These are phyloP conservation scores for Celoporthe dispersa DNA, from an alignment of 2,329 filamentous ascomycete genomes.

Conservation along the genomic window DNA sequence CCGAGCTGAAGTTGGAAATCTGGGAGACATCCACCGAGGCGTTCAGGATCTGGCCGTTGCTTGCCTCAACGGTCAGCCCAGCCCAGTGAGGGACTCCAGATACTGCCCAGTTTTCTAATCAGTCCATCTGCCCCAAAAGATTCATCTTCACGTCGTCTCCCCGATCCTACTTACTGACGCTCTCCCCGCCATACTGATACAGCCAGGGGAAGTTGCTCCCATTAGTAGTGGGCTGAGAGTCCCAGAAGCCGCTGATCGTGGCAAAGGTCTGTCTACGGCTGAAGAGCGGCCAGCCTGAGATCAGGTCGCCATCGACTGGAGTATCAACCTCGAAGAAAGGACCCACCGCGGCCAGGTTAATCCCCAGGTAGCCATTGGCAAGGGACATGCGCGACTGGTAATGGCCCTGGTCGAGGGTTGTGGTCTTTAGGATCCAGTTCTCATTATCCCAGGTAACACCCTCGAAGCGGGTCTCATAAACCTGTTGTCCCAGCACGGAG, in stretches of 20 bases:
- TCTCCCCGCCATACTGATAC: slow-evolving; percentile 63
- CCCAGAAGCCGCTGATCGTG: slow-evolving; percentile 70
- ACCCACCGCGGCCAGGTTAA: slow-evolving; percentile 36
- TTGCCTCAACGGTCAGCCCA: slow-evolving; percentile 50
- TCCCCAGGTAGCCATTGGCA: slow-evolving; percentile 38
- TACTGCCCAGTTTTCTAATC: slow-evolving; percentile 38
- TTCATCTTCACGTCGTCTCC: background rate
- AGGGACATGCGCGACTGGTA: slow-evolving; percentile 38
- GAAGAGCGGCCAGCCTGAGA: slow-evolving; percentile 71
- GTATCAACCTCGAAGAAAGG: slow-evolving; percentile 37
- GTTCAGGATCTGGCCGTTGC: slow-evolving; percentile 59
- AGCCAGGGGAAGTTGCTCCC: slow-evolving; percentile 70
- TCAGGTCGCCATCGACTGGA: slow-evolving; percentile 36
- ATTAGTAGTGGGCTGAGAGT: slow-evolving; percentile 61
- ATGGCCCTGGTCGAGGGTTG: slow-evolving; percentile 34
- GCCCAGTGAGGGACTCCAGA: slow-evolving; percentile 70
- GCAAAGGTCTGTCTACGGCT: slow-evolving; percentile 67
- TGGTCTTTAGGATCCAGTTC: slow-evolving; percentile 36
- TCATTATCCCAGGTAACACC: slow-evolving; percentile 37
- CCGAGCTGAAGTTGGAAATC: slow-evolving; percentile 64
- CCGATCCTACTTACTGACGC: slow-evolving; percentile 49
- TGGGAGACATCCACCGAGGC: slow-evolving; percentile 62
- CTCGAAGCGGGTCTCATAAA: slow-evolving; percentile 35
- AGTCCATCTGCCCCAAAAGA: background rate
- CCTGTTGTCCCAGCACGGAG: slow-evolving; percentile 5